Base-by-base conservation (phyloP, 2,329 filamentous ascomycete genomes). In the Epichloe gansuensis region DNA sequence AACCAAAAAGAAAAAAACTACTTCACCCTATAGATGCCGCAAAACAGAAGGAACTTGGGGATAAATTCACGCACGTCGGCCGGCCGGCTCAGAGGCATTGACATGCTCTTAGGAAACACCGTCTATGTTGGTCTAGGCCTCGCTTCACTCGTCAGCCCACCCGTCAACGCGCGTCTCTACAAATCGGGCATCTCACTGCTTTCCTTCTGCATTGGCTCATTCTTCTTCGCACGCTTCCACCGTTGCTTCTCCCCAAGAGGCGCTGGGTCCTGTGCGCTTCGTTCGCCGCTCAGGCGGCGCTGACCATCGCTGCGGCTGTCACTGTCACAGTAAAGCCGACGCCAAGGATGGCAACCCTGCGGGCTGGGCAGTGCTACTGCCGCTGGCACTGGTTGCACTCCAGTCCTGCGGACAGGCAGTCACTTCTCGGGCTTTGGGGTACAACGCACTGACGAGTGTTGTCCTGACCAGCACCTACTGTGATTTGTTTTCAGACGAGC, bases 391-490 rank as follows among this genome's bases (percentile, higher is more conserved):
- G 7, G 75, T 90, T 5, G 84, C 85, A 2, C 88, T 91, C 60
- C 87, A 91, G 69, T 83, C 81, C 57, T 85, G 83, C 52, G 88
- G 86, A 0, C 87, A 91, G 64, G 86, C 86, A 1, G 82, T 90
- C n/a, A 80, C 80, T 0, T 88, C 83, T 60, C 72, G 86, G 3
- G 81, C 85, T 0, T 67, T 91, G 55, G 77, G 82, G 60, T 85
- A 83, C 62, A 82, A 81, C 54, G 80, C 82, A 2, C 69, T 91
- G 21, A 90, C 86, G 0, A 89, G 84, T 56, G 86, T 90, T 15
- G 88, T 91, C 3, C 68, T 93, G 54, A 91, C 88, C 1, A 89
- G 85, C 63, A 82, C 88, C 56, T 91, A 91, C 70, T 90, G 86
- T 63, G 88, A 91, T 64, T 63, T 91, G 21, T 88, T 88, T 59